Conservation (phyloP, 495 filamentous ascomycete species). For the Xylaria venustula region DNA sequence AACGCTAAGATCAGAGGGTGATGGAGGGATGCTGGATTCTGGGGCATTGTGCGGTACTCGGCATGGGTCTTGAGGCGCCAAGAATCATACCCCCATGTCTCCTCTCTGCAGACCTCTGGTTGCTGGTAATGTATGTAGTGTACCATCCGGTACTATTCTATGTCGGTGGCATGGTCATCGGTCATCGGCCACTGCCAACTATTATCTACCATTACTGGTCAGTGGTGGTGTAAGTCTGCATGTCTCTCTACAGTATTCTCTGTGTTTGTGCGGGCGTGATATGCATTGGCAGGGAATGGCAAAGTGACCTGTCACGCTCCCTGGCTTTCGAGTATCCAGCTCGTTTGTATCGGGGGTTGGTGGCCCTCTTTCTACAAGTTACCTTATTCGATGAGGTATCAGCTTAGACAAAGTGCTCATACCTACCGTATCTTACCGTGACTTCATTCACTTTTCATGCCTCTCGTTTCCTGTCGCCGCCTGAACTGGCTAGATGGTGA, state of each 20-base stretch:
- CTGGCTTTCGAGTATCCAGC: not conserved
- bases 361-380: not conserved
- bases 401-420: not conserved
- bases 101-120: slow-evolving; percentile 22
- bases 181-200: not conserved
- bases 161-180: not conserved
- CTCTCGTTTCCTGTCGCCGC: slow-evolving; percentile 5
- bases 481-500: slow-evolving; percentile 19
- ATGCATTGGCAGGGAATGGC: slow-evolving; percentile 13
- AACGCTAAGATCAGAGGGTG: slow-evolving; percentile 27
- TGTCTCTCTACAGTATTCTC: not conserved
- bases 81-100: slow-evolving; percentile 23
- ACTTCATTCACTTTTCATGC: not conserved
- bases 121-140: not conserved
- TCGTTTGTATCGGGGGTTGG: slow-evolving; percentile 10
- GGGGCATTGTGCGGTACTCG: slow-evolving; percentile 21
- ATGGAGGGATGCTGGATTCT: slow-evolving; percentile 23
- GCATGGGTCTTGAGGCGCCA: slow-evolving; percentile 31
- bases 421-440: slow-evolving; percentile 14
- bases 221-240: not conserved
- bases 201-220: not conserved
- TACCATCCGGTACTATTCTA: not conserved
- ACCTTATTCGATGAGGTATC: slow-evolving; percentile 9
- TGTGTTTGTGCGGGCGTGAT: slow-evolving; percentile 14
- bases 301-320: slow-evolving; percentile 11